Base-by-base conservation (phyloP, 805 yeast genomes). In the Myxozyma nipponensis region DNA sequence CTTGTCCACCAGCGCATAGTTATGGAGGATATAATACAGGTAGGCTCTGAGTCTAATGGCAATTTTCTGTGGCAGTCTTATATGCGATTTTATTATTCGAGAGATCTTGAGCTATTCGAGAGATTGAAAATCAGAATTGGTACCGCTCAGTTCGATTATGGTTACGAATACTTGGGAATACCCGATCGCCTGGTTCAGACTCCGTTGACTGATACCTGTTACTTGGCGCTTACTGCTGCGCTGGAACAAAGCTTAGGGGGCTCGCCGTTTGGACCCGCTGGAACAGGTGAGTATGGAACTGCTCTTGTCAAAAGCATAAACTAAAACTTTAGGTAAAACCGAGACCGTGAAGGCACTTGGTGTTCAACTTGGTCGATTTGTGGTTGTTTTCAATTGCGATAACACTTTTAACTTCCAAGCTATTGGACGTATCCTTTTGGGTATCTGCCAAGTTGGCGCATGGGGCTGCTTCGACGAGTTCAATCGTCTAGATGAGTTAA, bases 401-500 rank as follows among this genome's bases (percentile, higher is more conserved):
- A 95, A 90, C 44, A 70, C 86, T 0, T 91, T 87, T 69, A 95
- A 90, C 61, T 84, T 77, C 61, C 83, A 77, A 49, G 77, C 95
- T 0, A 83, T 91, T 66, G 80, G 86, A 9, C 70, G 97, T 40
- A 78, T 91, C 22, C 69, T 91, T 28, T 62, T 79, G 21, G 98
- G 98, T 42, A 72, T 89, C 7, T 82, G 90, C 52, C 81, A 81
- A 53, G 78, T 88, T 4, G 96, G 96, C 0, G 83, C 89, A 0
- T 91, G 96, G 95, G 95, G 90, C 3, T 91, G 98, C 66, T 91
- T 91, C 69, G 98, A 91, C 66, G 98, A 91, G 65, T 90, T 91
- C 62, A 91, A 91, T 62, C 73, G 98, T 54, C 73, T 91, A 26
- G 83, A 81, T 36, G 78, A 77, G 50, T 75, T 74, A 13, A 83